Evolutionary conservation across 1,284 basidiomycete species (phyloP), one percentile per base, ranked within the genome.

Genomic region (Moesziomyces sp.): DNA sequence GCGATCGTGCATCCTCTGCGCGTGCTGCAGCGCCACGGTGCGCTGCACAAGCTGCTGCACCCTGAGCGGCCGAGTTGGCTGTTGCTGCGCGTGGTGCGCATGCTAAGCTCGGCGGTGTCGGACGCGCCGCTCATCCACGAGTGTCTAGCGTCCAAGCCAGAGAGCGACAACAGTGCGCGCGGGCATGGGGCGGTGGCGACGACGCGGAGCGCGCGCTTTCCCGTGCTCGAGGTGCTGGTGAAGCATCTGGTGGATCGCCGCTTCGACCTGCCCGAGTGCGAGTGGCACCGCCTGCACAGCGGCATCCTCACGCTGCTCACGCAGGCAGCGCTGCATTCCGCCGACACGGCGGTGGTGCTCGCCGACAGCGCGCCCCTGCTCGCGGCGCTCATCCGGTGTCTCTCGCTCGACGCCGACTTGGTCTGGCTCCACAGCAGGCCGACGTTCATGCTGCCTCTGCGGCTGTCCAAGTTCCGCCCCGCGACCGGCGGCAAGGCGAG

Each of bases 161-260:
- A 59, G 7, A 10, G 26, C 8, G 42, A 40, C 11, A 14, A 9
- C n/a, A 23, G 35, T 11, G 48, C 51, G 7, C 51, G 55, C 3
- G 42, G 47, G 19, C 33, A 16, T 5, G 42, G 19, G 19, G 53
- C 51, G 28, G 47, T 54, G 3, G 42, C 23, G 6, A 58, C 48
- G 35, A 38, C 30, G 10, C 58, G 58, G 43, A 58, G 61, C 30
- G 57, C 51, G 13, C 54, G 58, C n/a, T 79, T 79, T 26, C 73
- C 78, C 9, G 58, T 79, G 24, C 49, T 79, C 6, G 78, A 79
- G 48, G 46, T 76, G 8, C 52, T 79, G 3, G 69, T 77, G 33
- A 77, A 78, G 60, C 76, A 79, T 51, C 52, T 79, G 33, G 76
- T 79, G 11, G 76, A 78, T 19, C 51, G 78, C n/a, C 64, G 78